Percentiles rank a stretch among this genome's conserved stretches.
phyloP scores from a whole-genome alignment of 148 eudicot genomes.

The Hydrangea macrophylla region DNA sequence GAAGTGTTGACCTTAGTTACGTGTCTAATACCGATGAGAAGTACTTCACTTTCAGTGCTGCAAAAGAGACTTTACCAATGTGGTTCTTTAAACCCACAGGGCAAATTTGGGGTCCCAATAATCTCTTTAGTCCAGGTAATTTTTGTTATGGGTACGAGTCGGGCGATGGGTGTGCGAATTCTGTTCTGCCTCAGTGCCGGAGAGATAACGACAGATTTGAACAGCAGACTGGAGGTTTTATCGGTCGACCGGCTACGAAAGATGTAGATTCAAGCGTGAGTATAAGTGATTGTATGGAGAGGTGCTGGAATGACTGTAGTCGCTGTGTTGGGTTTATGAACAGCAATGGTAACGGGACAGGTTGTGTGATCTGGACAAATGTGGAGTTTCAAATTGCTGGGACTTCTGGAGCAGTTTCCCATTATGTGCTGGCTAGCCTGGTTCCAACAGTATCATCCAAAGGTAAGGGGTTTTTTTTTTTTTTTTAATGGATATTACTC shows the following conservation, averaged over 20 bases:
- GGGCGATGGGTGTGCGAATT: conserved; percentile 5
- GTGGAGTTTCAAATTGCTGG: neutral
- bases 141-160: conserved; percentile 13
- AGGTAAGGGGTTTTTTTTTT: no score
- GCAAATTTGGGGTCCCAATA: neutral
- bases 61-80: neutral
- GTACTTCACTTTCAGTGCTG: neutral
- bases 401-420: neutral
- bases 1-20: neutral
- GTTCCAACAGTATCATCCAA: neutral
- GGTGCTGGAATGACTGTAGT: conserved; percentile 22
- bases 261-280: conserved; percentile 14
- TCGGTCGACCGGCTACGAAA: neutral
- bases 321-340: conserved; percentile 15
- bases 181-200: conserved; percentile 8
- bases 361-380: conserved; percentile 1
- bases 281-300: conserved; percentile 26
- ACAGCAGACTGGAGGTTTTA: conserved; percentile 1
- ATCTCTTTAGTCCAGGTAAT: neutral
- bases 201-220: neutral
- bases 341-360: neutral
- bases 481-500: no score
- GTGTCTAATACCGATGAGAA: neutral
- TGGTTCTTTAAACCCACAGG: conserved; percentile 1
- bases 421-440: neutral